Percentiles rank a stretch among this genome's conserved stretches.
Evolutionary conservation across 139 green algal genomes (phyloP).

Genomic region (Micromonas commoda): DNA sequence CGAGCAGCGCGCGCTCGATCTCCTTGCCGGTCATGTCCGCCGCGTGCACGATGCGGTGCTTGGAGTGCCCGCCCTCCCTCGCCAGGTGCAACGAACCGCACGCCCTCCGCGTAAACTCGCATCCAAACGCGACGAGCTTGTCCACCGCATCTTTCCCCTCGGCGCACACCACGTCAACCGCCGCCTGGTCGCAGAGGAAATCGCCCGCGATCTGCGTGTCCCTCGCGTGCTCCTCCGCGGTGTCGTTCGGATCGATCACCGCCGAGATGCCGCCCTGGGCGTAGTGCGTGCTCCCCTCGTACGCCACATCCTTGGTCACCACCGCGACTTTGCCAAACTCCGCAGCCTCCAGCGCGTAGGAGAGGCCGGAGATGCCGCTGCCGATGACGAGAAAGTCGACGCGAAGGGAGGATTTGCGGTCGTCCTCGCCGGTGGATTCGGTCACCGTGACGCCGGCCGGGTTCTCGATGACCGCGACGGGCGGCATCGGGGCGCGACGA

Average conservation of each 20-base stretch:
- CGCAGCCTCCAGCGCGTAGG: conserved; percentile 88
- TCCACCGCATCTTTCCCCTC: conserved; percentile 82
- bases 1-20: conserved; percentile 86
- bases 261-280: conserved; percentile 81
- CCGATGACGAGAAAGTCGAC: conserved; percentile 65
- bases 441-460: too few relatives aligned
- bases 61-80: conserved; percentile 86
- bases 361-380: conserved; percentile 87
- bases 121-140: conserved; percentile 75
- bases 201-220: conserved; percentile 64
- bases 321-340: conserved; percentile 83
- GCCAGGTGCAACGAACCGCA: conserved; percentile 82
- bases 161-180: conserved; percentile 82
- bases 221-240: conserved; percentile 72
- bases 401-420: too few relatives aligned
- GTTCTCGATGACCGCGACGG: too few relatives aligned
- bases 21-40: conserved; percentile 86
- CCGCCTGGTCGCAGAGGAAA: conserved; percentile 52
- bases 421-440: too few relatives aligned
- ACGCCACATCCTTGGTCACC: conserved; percentile 77
- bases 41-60: conserved; percentile 89
- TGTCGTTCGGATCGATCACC: conserved; percentile 82
- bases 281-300: conserved; percentile 48
- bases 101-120: conserved; percentile 67
- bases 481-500: too few relatives aligned